Base-by-base conservation (phyloP, 1,284 basidiomycete species). In the Sphagnurus paluster region DNA sequence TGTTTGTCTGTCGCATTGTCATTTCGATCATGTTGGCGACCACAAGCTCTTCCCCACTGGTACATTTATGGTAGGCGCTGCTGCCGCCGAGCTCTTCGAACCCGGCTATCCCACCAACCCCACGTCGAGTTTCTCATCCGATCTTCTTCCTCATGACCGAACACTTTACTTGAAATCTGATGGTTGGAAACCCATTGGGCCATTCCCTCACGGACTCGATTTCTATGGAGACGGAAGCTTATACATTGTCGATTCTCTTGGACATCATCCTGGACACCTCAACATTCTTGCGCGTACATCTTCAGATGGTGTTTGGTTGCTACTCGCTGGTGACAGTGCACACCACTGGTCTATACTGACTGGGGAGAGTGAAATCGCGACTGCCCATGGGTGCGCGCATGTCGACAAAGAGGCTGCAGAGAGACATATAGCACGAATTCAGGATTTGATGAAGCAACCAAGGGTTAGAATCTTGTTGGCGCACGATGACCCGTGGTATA, bases 231-330 rank as follows among this genome's bases (percentile, higher is more conserved):
- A 84, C 53, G 80, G 80, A 3, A 76, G 73, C 46, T 48, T 79
- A 29, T 79, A 79, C 55, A 60, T 82, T 46, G 64, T 82, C 49
- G 74, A 82, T 53, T 68, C 79, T 6, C 72, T 76, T n/a, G 79
- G 79, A 0, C 79, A 81, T 57, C 62, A 75, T 20, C 60, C 67
- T 1, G 79, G 80, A 0, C 79, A 82, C 54, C 46, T 82, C 43
- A 77, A 75, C 45, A 54, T 75, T n/a, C 70, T 83, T 19, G 75
- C 66, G n/a, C 75, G 80, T 34, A 82, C 80, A 23, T 78, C 76
- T 4, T 20, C 67, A 8, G 70, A 78, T 39, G 78, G 79, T 5
- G 70, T 63, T 2, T 82, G 79, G 79, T 60, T 80, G 16, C 76
- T 71, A 50, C 66, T 82, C 16, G 77, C 69, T 2, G 78, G 74